These are phyloP conservation scores for Chrysanthemum makinoi DNA, from an alignment of 129 eudicot genomes.

Conservation along the genomic window DNA sequence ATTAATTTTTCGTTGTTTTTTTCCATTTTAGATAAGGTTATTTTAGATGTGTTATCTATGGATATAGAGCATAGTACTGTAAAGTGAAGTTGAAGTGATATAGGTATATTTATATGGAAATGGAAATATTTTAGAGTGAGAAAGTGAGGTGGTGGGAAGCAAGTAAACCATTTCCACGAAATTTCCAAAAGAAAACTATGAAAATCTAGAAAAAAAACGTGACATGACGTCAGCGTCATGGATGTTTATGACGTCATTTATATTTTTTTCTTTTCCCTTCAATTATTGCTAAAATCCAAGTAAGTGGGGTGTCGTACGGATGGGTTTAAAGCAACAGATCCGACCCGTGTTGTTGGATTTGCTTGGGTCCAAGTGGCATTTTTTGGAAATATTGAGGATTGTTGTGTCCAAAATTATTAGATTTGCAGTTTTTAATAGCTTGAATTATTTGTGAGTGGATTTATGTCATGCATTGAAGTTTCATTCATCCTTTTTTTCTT, in stretches of 20 bases:
- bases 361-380: background rate
- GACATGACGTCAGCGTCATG: background rate
- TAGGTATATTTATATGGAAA: background rate
- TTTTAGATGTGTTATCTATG: background rate
- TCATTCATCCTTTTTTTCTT: background rate
- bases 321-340: background rate
- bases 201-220: slow-evolving; percentile 14
- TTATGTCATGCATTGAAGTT: background rate
- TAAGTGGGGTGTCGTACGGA: slow-evolving; percentile 1
- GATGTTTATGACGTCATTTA: background rate
- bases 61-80: slow-evolving; percentile 1
- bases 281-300: background rate
- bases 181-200: slow-evolving; percentile 1
- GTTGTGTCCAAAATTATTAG: background rate
- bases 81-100: slow-evolving; percentile 24
- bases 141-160: slow-evolving; percentile 11
- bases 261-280: background rate
- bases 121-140: slow-evolving; percentile 3
- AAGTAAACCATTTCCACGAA: slow-evolving; percentile 10
- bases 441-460: background rate
- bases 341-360: background rate
- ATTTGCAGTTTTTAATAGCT: background rate
- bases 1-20: slow-evolving; percentile 18
- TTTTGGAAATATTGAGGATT: background rate
- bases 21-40: slow-evolving; percentile 23